Conservation (phyloP, 2,329 filamentous ascomycete genomes). For the Neofusicoccum cordaticola region DNA sequence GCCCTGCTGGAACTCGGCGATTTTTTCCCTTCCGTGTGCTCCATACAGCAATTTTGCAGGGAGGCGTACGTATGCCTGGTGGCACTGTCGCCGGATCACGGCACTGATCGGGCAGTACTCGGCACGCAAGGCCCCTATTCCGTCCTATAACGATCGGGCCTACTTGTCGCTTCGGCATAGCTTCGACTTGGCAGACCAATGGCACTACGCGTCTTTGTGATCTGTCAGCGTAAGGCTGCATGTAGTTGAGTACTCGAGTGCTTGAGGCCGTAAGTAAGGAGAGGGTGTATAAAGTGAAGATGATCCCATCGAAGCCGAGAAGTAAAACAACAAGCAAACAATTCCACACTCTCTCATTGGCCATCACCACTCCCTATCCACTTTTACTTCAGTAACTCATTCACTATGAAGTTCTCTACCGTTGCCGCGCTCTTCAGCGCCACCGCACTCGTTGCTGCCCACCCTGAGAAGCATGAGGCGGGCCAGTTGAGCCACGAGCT, state of each 20-base stretch:
- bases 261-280: no score
- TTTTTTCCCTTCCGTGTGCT: neutral
- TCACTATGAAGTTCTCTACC: neutral
- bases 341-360: no score
- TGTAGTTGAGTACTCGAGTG: neutral
- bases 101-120: neutral
- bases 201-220: neutral
- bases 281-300: neutral
- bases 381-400: neutral
- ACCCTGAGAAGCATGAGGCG: neutral
- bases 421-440: neutral
- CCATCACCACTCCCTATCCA: no score
- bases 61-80: neutral
- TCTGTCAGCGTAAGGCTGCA: neutral
- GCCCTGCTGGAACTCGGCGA: neutral
- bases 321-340: neutral
- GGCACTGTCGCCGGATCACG: neutral
- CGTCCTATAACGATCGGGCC: neutral
- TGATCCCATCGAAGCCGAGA: neutral
- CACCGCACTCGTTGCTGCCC: neutral
- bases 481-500: neutral
- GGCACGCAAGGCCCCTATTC: neutral
- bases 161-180: neutral
- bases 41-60: neutral
- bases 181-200: neutral